Evolutionary conservation across 1,139 yeast genomes (phyloP).

Genomic region (Blastobotrys buckinghamii): DNA sequence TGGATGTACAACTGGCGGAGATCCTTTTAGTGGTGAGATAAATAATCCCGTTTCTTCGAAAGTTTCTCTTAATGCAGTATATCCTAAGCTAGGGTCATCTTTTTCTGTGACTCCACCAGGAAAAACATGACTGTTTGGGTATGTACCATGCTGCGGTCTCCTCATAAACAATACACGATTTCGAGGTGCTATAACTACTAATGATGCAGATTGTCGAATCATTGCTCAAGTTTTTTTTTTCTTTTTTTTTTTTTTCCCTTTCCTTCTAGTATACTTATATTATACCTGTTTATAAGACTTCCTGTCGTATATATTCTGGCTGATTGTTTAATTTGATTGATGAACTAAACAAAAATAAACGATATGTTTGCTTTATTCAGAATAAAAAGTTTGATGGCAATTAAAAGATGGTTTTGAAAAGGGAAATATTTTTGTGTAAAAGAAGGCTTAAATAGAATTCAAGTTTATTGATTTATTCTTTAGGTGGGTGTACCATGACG

Average conservation of each 20-base stretch:
- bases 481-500: too few relatives aligned
- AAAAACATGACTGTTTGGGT: conserved; percentile 30
- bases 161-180: conserved; percentile 27
- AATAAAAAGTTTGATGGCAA: too few relatives aligned
- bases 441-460: too few relatives aligned
- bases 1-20: conserved; percentile 15
- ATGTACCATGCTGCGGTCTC: conserved; percentile 29
- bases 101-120: conserved; percentile 32
- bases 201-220: conserved; percentile 26
- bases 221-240: background rate
- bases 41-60: conserved; percentile 33
- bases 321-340: too few relatives aligned
- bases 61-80: conserved; percentile 32
- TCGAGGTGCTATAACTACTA: conserved; percentile 28
- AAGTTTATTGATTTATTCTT: too few relatives aligned
- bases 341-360: too few relatives aligned
- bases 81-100: conserved; percentile 25
- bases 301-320: too few relatives aligned
- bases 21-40: conserved; percentile 18
- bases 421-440: too few relatives aligned
- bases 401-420: too few relatives aligned
- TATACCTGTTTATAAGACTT: too few relatives aligned
- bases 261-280: too few relatives aligned
- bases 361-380: too few relatives aligned
- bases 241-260: background rate